These are phyloP conservation scores for Zygoascus flipseniorum DNA, from an alignment of 805 yeast species.

Conservation along the genomic window DNA sequence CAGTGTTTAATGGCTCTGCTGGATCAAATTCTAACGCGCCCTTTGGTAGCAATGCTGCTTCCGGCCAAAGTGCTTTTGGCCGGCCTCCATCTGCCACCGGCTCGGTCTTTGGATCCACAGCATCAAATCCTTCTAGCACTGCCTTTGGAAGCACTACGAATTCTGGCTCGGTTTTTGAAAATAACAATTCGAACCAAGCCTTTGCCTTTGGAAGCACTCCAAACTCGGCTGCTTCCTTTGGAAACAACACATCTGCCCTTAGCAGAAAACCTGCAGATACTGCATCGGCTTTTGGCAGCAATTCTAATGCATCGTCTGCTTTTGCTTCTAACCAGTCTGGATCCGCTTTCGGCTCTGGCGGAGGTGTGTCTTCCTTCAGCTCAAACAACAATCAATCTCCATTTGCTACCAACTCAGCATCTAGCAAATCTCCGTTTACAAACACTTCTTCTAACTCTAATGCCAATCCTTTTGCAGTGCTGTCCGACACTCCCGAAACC, in stretches of 20 bases:
- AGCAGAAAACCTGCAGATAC: slow-evolving; percentile 3
- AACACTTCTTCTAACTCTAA: background rate
- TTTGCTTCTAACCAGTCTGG: slow-evolving; percentile 1
- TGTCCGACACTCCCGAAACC: background rate
- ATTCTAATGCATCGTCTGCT: background rate
- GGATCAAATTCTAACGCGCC: background rate
- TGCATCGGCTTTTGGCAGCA: slow-evolving; percentile 1
- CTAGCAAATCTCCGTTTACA: slow-evolving; percentile 4
- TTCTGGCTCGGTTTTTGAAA: slow-evolving; percentile 7
- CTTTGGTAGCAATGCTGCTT: slow-evolving; percentile 3
- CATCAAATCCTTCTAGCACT: slow-evolving; percentile 2
- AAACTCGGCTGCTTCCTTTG: slow-evolving; percentile 18
- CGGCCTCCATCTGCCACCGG: background rate
- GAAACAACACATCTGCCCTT: slow-evolving; percentile 4
- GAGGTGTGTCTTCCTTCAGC: background rate
- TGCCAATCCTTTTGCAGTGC: background rate
- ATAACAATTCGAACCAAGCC: background rate
- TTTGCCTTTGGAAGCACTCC: slow-evolving; percentile 5
- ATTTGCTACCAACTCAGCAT: background rate
- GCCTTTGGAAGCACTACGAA: slow-evolving; percentile 7
- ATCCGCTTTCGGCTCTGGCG: slow-evolving; percentile 2
- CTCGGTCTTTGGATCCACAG: slow-evolving; percentile 2
- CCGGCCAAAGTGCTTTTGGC: too few species aligned
- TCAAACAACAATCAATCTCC: background rate
- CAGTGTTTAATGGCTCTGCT: slow-evolving; percentile 7